Percentiles rank a stretch among this genome's conserved stretches.
These are phyloP conservation scores for Beauveria medogensis DNA, from an alignment of 2,329 filamentous ascomycete genomes.

Conservation along the genomic window DNA sequence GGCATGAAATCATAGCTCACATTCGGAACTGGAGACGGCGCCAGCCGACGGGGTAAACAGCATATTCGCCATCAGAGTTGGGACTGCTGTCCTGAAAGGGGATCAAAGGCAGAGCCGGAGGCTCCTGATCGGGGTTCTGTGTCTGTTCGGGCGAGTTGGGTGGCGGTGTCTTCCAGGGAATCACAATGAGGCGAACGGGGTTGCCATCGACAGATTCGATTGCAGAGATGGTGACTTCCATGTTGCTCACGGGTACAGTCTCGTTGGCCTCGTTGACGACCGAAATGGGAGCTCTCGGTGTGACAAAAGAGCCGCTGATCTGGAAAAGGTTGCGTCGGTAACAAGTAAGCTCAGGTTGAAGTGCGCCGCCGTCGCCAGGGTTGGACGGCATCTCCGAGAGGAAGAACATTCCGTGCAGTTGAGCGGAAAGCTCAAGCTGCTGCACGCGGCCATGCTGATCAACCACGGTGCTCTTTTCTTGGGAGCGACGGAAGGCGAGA, in stretches of 20 bases:
- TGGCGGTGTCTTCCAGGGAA: slow-evolving; percentile 94
- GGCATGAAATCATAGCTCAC: slow-evolving; percentile 30
- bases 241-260: slow-evolving; percentile 69
- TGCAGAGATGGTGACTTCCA: slow-evolving; percentile 83
- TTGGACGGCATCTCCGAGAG: slow-evolving; percentile 69
- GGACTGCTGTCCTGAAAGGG: slow-evolving; percentile 54
- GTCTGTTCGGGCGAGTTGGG: slow-evolving; percentile 63
- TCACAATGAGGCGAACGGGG: slow-evolving; percentile 85
- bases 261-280: slow-evolving; percentile 79
- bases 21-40: slow-evolving; percentile 87
- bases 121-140: slow-evolving; percentile 71
- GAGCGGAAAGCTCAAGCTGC: slow-evolving; percentile 57
- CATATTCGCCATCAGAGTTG: slow-evolving; percentile 67
- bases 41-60: slow-evolving; percentile 90
- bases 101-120: slow-evolving; percentile 68
- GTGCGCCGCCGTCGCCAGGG: slow-evolving; percentile 45
- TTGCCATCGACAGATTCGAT: slow-evolving; percentile 94
- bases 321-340: slow-evolving; percentile 95
- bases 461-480: slow-evolving; percentile 53
- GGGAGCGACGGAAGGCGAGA: slow-evolving; percentile 47
- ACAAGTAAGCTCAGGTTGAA: slow-evolving; percentile 82
- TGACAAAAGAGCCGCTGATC: slow-evolving; percentile 80
- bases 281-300: slow-evolving; percentile 69
- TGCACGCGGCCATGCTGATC: slow-evolving; percentile 52
- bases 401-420: slow-evolving; percentile 86